These are phyloP conservation scores for Pythium myriotylum DNA, from an alignment of 352 stramenopile genomes.

Conservation along the genomic window DNA sequence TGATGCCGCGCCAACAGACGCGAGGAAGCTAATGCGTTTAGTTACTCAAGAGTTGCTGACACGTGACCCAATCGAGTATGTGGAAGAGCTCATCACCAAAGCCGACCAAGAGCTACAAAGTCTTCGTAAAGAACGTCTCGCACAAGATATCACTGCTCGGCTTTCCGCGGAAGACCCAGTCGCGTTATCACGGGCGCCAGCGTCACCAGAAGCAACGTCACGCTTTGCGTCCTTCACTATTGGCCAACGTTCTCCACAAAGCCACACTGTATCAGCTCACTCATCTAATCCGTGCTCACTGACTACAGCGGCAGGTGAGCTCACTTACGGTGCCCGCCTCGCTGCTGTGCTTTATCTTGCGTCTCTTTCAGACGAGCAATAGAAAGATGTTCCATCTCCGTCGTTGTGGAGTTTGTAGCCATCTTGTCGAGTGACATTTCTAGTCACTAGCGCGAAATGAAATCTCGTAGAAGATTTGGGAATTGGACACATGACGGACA, in stretches of 20 bases:
- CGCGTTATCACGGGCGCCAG: slow-evolving; percentile 27
- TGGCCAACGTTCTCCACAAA: slow-evolving; percentile 21
- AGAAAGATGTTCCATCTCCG: too few species aligned
- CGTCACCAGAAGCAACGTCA: slow-evolving; percentile 19
- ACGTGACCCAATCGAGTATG: slow-evolving; percentile 49
- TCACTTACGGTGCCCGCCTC: slow-evolving; percentile 48
- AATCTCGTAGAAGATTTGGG: neutral
- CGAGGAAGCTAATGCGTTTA: slow-evolving; percentile 33
- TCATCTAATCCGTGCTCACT: slow-evolving; percentile 23
- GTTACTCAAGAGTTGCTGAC: slow-evolving; percentile 48
- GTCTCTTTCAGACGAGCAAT: neutral
- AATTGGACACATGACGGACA: too few species aligned
- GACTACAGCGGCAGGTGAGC: slow-evolving; percentile 33
- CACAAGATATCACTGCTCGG: slow-evolving; percentile 21
- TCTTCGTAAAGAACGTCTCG: slow-evolving; percentile 41
- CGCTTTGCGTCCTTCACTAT: slow-evolving; percentile 56
- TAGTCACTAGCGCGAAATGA: slow-evolving; percentile 6
- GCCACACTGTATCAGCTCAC: slow-evolving; percentile 2
- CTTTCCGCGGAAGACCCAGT: slow-evolving; percentile 31
- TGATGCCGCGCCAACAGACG: neutral
- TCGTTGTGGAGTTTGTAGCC: slow-evolving; percentile 10
- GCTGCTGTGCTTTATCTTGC: slow-evolving; percentile 48
- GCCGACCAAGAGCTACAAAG: slow-evolving; percentile 42
- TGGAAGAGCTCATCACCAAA: slow-evolving; percentile 41
- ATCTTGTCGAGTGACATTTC: slow-evolving; percentile 13